phyloP scores from a whole-genome alignment of 257 asterid species.

The Solanum chaucha region DNA sequence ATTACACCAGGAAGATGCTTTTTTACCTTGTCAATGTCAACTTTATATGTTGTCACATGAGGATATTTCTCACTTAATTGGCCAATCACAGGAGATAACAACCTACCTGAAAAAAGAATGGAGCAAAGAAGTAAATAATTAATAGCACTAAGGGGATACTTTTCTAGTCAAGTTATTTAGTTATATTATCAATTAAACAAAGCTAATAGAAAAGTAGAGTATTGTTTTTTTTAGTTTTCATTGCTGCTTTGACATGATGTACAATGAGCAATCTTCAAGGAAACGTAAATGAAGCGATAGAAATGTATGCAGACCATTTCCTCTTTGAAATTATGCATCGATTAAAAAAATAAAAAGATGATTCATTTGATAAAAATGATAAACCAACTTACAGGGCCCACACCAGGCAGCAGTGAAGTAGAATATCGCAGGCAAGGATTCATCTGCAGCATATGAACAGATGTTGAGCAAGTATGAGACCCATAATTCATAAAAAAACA shows the following conservation, averaged over 20 bases:
- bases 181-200: not conserved
- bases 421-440: slow-evolving; percentile 76
- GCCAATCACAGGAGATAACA: slow-evolving; percentile 67
- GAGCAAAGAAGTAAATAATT: not conserved
- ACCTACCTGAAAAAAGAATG: slow-evolving; percentile 44
- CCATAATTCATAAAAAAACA: not conserved
- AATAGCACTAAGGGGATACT: not conserved
- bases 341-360: not conserved
- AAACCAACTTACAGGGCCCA: slow-evolving; percentile 74
- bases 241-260: not conserved
- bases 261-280: not conserved
- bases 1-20: not conserved
- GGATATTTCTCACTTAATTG: slow-evolving; percentile 86
- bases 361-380: not conserved
- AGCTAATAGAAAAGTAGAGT: not conserved
- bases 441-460: slow-evolving; percentile 39
- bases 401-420: slow-evolving; percentile 99
- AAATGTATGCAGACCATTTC: not conserved
- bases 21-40: slow-evolving; percentile 85
- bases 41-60: slow-evolving; percentile 76
- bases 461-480: not conserved
- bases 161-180: not conserved
- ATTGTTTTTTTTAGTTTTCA: not conserved
- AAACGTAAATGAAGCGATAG: not conserved
- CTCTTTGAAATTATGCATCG: not conserved